Percentiles rank a stretch among this genome's conserved stretches.
These are phyloP conservation scores for Nakazawaea holstii DNA, from an alignment of 805 yeast species.

Conservation along the genomic window DNA sequence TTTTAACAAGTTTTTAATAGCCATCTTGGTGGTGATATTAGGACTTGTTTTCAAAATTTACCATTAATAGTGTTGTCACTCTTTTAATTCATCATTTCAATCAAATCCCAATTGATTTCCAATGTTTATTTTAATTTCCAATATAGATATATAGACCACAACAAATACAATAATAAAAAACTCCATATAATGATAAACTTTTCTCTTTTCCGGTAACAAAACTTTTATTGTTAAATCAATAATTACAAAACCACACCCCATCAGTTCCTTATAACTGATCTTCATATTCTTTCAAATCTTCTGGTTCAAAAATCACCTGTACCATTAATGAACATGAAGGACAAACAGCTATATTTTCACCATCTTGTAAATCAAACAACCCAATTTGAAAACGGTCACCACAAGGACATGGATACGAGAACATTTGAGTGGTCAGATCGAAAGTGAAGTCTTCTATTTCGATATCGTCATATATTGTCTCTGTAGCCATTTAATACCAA, in stretches of 20 bases:
- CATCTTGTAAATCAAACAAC: constrained; percentile 81
- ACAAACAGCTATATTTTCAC: constrained; percentile 92
- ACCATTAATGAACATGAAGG: constrained; percentile 95
- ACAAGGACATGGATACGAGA: constrained; percentile 97
- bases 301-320: constrained; percentile 79
- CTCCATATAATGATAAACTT: too few species aligned
- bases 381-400: constrained; percentile 90
- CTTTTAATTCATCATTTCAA: too few species aligned
- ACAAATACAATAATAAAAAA: too few species aligned
- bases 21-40: constrained; percentile 7
- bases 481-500: constrained; percentile 29
- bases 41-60: neutral
- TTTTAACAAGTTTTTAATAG: constrained; percentile 13
- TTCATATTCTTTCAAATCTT: constrained; percentile 43
- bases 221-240: too few species aligned
- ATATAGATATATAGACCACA: too few species aligned
- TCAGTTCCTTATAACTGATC: constrained; percentile 26
- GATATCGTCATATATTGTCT: constrained; percentile 81
- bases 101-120: too few species aligned
- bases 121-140: too few species aligned
- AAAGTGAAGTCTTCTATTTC: constrained; percentile 96
- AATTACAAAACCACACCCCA: too few species aligned
- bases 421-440: constrained; percentile 75
- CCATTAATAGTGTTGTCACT: neutral
- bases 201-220: too few species aligned